A percentile compares a stretch with the other conserved stretches of the same genome.
Evolutionary conservation across 768 basidiomycete species (phyloP).

Genomic region (Exsudoporus frostii): DNA sequence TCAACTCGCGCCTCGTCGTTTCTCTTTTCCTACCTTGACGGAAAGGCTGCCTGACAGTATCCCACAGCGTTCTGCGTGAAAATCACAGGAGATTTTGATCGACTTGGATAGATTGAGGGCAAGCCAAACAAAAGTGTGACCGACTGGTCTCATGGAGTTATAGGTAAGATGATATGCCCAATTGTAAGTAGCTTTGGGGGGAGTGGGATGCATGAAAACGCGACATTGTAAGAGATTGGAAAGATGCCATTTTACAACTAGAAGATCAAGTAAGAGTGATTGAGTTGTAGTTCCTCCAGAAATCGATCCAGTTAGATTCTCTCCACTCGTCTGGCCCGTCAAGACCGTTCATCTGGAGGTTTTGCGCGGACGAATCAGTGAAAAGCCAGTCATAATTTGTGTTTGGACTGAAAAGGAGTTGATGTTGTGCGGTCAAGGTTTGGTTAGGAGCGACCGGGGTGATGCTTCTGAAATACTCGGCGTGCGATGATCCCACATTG

Average conservation of each 20-base stretch:
- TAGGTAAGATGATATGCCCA: background rate
- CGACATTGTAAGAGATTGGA: background rate
- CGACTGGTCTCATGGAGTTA: background rate
- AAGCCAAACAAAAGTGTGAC: background rate
- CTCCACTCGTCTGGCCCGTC: too few relatives aligned
- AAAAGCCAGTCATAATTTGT: background rate
- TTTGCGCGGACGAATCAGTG: too few relatives aligned
- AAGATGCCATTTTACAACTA: background rate
- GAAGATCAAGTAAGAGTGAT: conserved; percentile 14
- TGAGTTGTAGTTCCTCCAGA: background rate
- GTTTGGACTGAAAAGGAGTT: too few relatives aligned
- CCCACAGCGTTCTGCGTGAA: background rate
- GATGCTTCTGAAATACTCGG: too few relatives aligned
- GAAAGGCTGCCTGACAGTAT: background rate
- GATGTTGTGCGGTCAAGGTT: too few relatives aligned
- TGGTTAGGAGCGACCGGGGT: background rate
- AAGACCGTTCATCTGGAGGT: too few relatives aligned
- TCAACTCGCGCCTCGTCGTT: background rate
- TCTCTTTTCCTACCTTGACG: background rate
- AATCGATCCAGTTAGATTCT: too few relatives aligned
- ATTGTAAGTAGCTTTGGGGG: background rate
- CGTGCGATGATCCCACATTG: background rate
- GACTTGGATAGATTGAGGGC: background rate
- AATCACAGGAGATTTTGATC: background rate
- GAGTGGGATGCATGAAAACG: background rate